Evolutionary conservation across 257 asterid genomes (phyloP).

Genomic region (Solanum dulcamara): DNA sequence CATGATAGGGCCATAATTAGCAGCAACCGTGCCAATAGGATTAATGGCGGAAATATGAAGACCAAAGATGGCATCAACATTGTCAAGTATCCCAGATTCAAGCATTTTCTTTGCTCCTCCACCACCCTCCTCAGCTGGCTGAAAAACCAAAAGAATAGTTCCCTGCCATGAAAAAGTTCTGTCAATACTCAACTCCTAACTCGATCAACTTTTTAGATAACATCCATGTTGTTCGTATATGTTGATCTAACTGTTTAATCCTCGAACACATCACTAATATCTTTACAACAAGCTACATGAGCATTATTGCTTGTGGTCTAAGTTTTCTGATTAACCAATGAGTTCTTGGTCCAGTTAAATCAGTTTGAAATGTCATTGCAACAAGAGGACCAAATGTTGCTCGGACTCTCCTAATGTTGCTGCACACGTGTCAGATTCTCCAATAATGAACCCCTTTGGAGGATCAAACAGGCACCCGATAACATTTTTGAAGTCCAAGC

Average conservation of each 20-base stretch:
- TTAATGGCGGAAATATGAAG: constrained; percentile 25
- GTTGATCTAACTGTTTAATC: not conserved
- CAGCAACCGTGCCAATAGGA: constrained; percentile 31
- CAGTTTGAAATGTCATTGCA: not conserved
- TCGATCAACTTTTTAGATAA: not conserved
- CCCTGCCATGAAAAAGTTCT: constrained; percentile 30
- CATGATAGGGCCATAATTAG: constrained; percentile 39
- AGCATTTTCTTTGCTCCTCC: constrained; percentile 67
- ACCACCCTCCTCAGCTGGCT: constrained; percentile 75
- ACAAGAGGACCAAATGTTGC: not conserved
- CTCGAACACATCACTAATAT: not conserved
- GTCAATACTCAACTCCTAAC: not conserved
- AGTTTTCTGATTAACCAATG: not conserved
- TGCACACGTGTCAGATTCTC: not conserved
- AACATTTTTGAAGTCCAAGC: not conserved
- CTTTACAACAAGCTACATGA: not conserved
- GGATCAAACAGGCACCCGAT: not conserved
- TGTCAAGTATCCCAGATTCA: constrained; percentile 39
- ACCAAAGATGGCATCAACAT: constrained; percentile 55
- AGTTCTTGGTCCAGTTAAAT: not conserved
- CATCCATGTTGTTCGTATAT: not conserved
- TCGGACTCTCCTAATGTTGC: not conserved
- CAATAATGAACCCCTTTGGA: not conserved
- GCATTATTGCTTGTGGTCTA: not conserved
- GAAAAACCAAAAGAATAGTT: constrained; percentile 51